Base-by-base conservation (phyloP, 805 yeast species). In the Yarrowia bubula region DNA sequence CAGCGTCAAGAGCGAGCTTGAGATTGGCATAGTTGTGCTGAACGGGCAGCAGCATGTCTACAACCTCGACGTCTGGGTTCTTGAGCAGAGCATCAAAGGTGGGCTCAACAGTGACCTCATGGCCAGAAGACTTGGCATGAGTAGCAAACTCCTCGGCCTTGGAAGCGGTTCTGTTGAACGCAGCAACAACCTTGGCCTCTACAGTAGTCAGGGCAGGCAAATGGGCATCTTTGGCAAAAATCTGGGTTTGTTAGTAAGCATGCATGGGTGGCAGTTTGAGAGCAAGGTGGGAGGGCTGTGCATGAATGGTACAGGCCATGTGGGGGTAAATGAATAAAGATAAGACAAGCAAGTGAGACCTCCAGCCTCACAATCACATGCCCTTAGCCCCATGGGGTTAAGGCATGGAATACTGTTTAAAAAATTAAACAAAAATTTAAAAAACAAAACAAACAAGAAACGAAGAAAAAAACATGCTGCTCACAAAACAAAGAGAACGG, bases 31-130 rank as follows among this genome's bases (percentile, higher is more conserved):
- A 78, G 75, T 91, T 93, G 79, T 76, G 83, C 74, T 91, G 93
- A 1, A 87, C 96, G n/a, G 98, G 98, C 63, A 93, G 82, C 68
- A 92, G 80, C 2, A 91, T 96, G 73, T 93, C 98, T 33, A 93
- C 82, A 35, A 87, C 82, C 67, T 89, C 95, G 48, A 92, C 83
- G 0, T 82, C 75, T n/a, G 84, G 79, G 73, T 89, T 92, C 47
- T 77, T 75, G 71, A 92, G 79, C 64, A 89, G 72, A 22, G 80
- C 72, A 64, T 84, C 86, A 73, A 51, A 66, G 14, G 65, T 35
- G n/a, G 55, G 39, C 55, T 81, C 86, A 13, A 90, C 85, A 67
- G 84, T 83, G 28, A 75, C 70, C 3, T 76, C 69, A 5, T 76
- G 71, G 11, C 78, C 72, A 43, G 67, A 51, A 33, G 33, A 18